Evolutionary conservation across 2,329 filamentous ascomycete genomes (phyloP).

Genomic region (Aureobasidium zeae): DNA sequence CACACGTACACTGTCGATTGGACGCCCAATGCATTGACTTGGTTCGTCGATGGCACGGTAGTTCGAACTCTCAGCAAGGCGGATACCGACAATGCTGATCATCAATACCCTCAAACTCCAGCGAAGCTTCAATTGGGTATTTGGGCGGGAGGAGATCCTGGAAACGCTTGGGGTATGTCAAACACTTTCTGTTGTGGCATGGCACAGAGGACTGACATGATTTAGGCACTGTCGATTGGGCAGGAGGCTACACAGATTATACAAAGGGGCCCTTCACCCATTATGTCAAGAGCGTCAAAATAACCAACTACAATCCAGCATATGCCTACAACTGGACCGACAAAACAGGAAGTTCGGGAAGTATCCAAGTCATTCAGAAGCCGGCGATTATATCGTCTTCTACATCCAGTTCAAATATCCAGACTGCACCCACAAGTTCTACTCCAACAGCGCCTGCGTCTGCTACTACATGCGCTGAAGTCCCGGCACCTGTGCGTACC

Average conservation of each 20-base stretch:
- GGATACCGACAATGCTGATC: slow-evolving; percentile 33
- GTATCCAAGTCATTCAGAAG: slow-evolving; percentile 46
- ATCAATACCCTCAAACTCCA: slow-evolving; percentile 26
- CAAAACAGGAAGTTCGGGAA: slow-evolving; percentile 31
- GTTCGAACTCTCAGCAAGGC: slow-evolving; percentile 36
- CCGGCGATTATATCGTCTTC: not conserved
- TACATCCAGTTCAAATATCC: not conserved
- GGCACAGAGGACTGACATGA: slow-evolving; percentile 22
- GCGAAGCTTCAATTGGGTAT: slow-evolving; percentile 43
- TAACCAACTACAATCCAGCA: slow-evolving; percentile 40
- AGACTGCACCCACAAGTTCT: not conserved
- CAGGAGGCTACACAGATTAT: slow-evolving; percentile 29
- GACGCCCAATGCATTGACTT: slow-evolving; percentile 58
- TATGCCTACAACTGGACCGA: slow-evolving; percentile 43
- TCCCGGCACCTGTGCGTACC: slow-evolving; percentile 20
- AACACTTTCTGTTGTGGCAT: not conserved
- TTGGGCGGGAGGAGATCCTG: slow-evolving; percentile 80
- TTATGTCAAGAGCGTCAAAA: slow-evolving; percentile 29
- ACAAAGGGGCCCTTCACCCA: slow-evolving; percentile 29
- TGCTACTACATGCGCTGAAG: slow-evolving; percentile 10
- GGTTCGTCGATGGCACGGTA: slow-evolving; percentile 49
- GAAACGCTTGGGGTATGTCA: slow-evolving; percentile 35
- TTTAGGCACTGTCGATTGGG: slow-evolving; percentile 29
- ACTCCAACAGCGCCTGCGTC: not conserved
- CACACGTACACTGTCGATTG: slow-evolving; percentile 67